Conservation (phyloP, 306 rosid genomes). For the Crotalaria pallida region DNA sequence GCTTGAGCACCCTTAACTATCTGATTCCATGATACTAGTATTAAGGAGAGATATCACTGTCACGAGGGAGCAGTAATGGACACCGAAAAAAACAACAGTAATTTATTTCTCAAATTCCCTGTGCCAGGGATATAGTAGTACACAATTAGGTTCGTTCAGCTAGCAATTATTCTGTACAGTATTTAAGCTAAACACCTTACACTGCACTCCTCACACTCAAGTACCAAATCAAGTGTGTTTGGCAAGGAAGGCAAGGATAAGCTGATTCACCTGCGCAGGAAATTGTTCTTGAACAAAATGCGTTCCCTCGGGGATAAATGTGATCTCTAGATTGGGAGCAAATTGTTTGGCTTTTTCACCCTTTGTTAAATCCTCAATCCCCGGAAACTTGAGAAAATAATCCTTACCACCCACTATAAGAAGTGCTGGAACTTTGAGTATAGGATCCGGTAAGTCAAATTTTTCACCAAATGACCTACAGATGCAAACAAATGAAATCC, state of each 20-base stretch:
- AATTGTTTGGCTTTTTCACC: conserved; percentile 49
- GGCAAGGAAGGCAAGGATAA: conserved; percentile 52
- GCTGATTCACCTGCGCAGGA: conserved; percentile 61
- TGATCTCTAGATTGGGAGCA: conserved; percentile 55
- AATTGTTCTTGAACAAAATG: conserved; percentile 87
- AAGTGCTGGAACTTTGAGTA: conserved; percentile 51
- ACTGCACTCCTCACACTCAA: background rate
- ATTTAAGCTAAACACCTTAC: background rate
- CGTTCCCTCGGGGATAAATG: conserved; percentile 65
- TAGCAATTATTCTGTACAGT: background rate
- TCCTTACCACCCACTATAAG: conserved; percentile 66
- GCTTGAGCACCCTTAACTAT: no score
- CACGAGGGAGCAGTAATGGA: no score
- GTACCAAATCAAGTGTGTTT: conserved; percentile 42
- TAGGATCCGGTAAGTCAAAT: conserved; percentile 29
- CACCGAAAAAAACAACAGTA: background rate
- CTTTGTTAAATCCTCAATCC: conserved; percentile 49
- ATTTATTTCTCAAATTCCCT: background rate
- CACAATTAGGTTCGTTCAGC: no score
- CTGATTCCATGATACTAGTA: no score
- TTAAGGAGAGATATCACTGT: no score
- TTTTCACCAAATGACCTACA: conserved; percentile 49
- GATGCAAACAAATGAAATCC: conserved; percentile 6
- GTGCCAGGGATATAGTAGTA: no score
- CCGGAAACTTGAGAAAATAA: conserved; percentile 56